These are phyloP conservation scores for Tetraselmis striata DNA, from an alignment of 139 green algal species.

Conservation along the genomic window DNA sequence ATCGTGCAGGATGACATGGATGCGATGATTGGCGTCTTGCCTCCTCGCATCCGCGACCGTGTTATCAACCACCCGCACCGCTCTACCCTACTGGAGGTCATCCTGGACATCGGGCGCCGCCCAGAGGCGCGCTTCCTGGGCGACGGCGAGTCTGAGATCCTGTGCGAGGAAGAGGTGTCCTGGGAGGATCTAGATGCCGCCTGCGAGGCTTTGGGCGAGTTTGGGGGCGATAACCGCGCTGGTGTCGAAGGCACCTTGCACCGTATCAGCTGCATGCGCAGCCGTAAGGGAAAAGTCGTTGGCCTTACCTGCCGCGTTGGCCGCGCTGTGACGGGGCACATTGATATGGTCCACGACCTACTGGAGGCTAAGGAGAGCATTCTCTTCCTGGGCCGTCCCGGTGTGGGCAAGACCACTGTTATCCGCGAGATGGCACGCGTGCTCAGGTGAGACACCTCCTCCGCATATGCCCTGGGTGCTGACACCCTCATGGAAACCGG, in stretches of 20 bases:
- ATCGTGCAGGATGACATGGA: slow-evolving; percentile 79
- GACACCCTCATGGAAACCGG: too few relatives aligned
- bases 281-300: slow-evolving; percentile 76
- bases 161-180: slow-evolving; percentile 54
- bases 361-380: slow-evolving; percentile 59
- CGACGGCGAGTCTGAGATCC: slow-evolving; percentile 43
- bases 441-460: too few relatives aligned
- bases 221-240: slow-evolving; percentile 78
- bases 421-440: slow-evolving; percentile 85
- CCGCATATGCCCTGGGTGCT: too few relatives aligned
- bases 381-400: slow-evolving; percentile 78
- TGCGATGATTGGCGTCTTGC: slow-evolving; percentile 68
- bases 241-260: slow-evolving; percentile 40
- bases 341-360: slow-evolving; percentile 90
- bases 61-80: slow-evolving; percentile 65
- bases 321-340: slow-evolving; percentile 83
- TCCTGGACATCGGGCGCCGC: slow-evolving; percentile 56
- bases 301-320: slow-evolving; percentile 94
- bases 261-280: slow-evolving; percentile 75
- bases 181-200: slow-evolving; percentile 52
- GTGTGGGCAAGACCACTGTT: slow-evolving; percentile 92
- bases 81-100: slow-evolving; percentile 65
- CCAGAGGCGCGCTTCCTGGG: slow-evolving; percentile 67
- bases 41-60: slow-evolving; percentile 53
- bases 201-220: slow-evolving; percentile 57